Base-by-base conservation (phyloP, 371 early-diverging fungal genomes). In the Capillidium rhysosporum region DNA sequence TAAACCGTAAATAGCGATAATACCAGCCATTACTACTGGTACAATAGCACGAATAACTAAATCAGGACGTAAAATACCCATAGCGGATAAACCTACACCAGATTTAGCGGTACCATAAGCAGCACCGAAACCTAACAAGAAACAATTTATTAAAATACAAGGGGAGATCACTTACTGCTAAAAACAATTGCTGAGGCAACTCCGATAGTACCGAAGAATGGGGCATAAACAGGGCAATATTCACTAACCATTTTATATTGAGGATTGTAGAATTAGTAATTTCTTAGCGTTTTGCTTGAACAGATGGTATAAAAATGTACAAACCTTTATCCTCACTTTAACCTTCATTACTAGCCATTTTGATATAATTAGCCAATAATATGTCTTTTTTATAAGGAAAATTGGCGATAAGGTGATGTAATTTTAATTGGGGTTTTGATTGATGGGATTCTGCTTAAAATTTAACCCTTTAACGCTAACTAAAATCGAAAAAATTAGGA, bases 121-220 rank as follows among this genome's bases (percentile, higher is more conserved):
- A 54, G 91, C 90, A 46, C 91, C 91, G 60, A 90, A 76, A 63
- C 82, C 87, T 84, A 64, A 21, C 40, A 39, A 53, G 29, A 46
- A 30, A 40, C 29, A 52, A 2, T 29, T 25, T 20, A 9, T 29
- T 2, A 24, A 20, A 58, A 47, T 3, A 54, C 26, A 14, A 24
- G 46, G 34, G 0, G 3, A 28, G 28, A 38, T 5, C 16, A 80
- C 87, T 80, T 85, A 94, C 97, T 86, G 71, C 82, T 83, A 65
- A 96, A 94, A 44, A 92, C 85, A 52, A 92, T 90, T 59, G 95
- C 92, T 40, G 88, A 83, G 34, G 94, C 82, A 75, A 89, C 86
- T 38, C 97, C 97, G 72, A 97, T 83, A 56, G 92, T 80, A 61
- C 89, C 91, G 65, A 97, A 93, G 82, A 97, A 87, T 57, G 97